These are phyloP conservation scores for Alternaria dauci DNA, from an alignment of 2,329 filamentous ascomycete species.

Conservation along the genomic window DNA sequence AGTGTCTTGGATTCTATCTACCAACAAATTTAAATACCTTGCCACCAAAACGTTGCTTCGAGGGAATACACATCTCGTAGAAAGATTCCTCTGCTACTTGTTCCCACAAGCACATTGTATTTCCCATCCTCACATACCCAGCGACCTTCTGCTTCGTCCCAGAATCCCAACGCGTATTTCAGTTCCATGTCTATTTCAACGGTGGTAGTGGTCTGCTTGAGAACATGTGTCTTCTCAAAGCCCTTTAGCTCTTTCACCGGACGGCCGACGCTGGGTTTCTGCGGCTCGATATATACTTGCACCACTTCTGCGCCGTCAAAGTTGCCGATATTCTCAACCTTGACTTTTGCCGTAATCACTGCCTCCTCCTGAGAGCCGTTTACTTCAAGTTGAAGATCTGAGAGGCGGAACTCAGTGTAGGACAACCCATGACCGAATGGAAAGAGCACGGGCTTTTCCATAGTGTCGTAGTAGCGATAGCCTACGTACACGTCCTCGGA, in stretches of 20 bases:
- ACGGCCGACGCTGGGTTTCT: not conserved
- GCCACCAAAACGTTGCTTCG: not conserved
- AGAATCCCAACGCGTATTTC: conserved; percentile 69
- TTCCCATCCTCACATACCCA: conserved; percentile 53
- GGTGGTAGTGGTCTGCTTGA: not conserved
- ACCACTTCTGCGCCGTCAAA: conserved; percentile 60
- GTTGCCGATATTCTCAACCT: conserved; percentile 63
- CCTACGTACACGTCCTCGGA: conserved; percentile 80
- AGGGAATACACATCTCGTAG: not conserved
- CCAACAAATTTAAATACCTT: not conserved
- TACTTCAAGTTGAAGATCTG: conserved; percentile 55
- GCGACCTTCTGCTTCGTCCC: conserved; percentile 2
- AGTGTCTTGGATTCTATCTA: not conserved
- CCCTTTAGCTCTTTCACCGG: conserved; percentile 8
- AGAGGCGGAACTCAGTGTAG: conserved; percentile 63
- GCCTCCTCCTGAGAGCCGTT: conserved; percentile 42
- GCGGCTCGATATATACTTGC: conserved; percentile 59
- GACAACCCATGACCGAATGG: conserved; percentile 84
- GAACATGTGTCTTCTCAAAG: conserved; percentile 48
- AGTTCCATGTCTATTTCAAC: conserved; percentile 47
- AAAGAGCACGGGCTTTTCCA: conserved; percentile 71
- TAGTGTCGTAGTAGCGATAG: conserved; percentile 83
- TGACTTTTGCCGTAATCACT: conserved; percentile 48
- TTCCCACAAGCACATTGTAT: conserved; percentile 60
- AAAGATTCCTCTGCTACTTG: conserved; percentile 35